phyloP scores from a whole-genome alignment of 2,329 filamentous ascomycete genomes.

The Cryphonectria naterciae region DNA sequence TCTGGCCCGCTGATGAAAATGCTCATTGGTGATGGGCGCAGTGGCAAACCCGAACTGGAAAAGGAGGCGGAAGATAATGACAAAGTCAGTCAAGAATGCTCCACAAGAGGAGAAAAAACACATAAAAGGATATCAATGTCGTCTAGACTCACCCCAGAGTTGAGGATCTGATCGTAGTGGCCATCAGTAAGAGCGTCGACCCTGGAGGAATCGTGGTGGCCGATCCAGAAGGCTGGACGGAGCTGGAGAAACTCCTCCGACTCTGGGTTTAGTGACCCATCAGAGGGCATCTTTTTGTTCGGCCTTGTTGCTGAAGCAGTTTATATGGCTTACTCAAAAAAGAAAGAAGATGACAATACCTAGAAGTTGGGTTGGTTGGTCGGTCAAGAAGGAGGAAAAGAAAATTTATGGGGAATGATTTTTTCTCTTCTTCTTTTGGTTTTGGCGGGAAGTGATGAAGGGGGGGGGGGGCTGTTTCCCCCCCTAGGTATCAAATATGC shows the following conservation, averaged over 20 bases:
- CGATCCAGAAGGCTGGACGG: conserved; percentile 65
- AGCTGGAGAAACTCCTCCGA: conserved; percentile 36
- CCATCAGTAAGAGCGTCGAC: conserved; percentile 63
- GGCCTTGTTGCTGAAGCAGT: not conserved
- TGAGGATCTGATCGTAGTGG: conserved; percentile 69
- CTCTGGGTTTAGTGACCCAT: conserved; percentile 34
- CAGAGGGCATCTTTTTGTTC: conserved; percentile 9
- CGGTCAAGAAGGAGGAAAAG: not conserved
- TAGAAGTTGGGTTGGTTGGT: not conserved
- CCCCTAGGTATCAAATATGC: not conserved
- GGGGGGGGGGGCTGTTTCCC: not conserved
- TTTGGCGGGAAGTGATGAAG: not conserved
- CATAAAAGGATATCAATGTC: not conserved
- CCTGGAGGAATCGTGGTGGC: conserved; percentile 72
- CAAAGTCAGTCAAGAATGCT: not conserved
- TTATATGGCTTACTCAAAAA: not conserved
- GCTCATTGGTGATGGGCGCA: conserved; percentile 73
- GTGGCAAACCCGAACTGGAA: conserved; percentile 77
- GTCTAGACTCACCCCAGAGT: conserved; percentile 63
- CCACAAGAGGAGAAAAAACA: conserved; percentile 20
- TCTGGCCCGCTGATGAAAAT: conserved; percentile 72
- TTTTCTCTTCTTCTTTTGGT: not conserved
- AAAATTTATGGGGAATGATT: conserved; percentile 5
- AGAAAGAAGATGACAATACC: not conserved
- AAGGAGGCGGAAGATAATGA: not conserved